Base-by-base conservation (phyloP, 768 basidiomycete genomes). In the Tulasnella sp. region DNA sequence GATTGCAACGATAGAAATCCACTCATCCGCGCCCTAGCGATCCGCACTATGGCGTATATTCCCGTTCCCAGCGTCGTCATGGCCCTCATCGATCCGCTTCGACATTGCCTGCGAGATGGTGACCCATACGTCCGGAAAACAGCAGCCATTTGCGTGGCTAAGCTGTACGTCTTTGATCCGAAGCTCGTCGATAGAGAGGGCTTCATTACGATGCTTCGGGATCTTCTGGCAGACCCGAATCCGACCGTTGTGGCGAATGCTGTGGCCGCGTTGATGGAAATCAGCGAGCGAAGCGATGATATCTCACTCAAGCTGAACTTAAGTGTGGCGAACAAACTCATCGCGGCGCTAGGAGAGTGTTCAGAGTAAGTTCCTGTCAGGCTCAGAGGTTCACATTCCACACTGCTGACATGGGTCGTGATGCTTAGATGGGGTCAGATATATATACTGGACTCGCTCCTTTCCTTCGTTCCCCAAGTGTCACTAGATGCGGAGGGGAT, bases 121-220 rank as follows among this genome's bases (percentile, higher is more conserved):
- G 94, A 99, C 70, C 92, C 96, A 19, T 99, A 99, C 70, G 96
- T 99, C 15, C 85, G 96, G 62, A 99, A 99, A 75, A 99, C 96
- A 3, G 92, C 94, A 19, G 93, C 94, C 1, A 92, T 98, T 25
- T 96, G 92, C 66, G 96, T 98, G 12, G 93, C 91, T 15, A 99
- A 99, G 71, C 75, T 98, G 19, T 98, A 94, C 67, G 78, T 83
- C 15, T 87, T 89, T 29, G 94, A 96, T 68, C 83, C 86, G 27
- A 78, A 85, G 61, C 81, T 84, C 66, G 87, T 91, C 22, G 93
- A 96, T 71, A 84, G 82, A 65, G 84, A 84, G 52, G 90, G 89
- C 4, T 98, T 97, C 67, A 89, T 98, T 29, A 85, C 87, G 67
- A 78, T 85, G 78, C 76, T 99, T 44, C 80, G 92, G 50, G 93